phyloP scores from a whole-genome alignment of 495 filamentous ascomycete species.

The Tuber brumale region DNA sequence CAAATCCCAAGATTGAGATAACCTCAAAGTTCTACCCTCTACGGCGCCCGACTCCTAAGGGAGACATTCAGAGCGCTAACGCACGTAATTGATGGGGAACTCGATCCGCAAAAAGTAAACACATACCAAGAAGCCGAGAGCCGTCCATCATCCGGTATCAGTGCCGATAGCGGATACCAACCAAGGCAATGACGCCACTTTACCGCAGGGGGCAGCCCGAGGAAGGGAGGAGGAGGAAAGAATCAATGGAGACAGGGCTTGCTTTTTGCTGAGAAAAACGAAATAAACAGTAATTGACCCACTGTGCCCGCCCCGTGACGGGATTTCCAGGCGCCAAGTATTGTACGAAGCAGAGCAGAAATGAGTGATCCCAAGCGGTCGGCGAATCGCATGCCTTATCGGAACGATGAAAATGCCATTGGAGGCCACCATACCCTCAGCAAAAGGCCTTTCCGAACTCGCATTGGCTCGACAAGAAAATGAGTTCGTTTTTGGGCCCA shows the following conservation, averaged over 20 bases:
- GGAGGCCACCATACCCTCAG: neutral
- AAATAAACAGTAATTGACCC: neutral
- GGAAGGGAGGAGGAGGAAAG: neutral
- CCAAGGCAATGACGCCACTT: neutral
- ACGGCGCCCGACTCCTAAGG: neutral
- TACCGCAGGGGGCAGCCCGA: neutral
- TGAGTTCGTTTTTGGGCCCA: neutral
- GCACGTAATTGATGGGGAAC: slow-evolving; percentile 1
- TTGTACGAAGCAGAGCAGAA: neutral
- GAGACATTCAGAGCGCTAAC: neutral
- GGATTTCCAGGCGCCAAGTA: neutral
- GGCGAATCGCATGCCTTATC: neutral
- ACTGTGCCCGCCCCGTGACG: neutral
- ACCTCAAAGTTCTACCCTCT: neutral
- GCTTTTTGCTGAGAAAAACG: neutral
- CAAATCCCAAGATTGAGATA: neutral
- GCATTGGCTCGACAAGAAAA: neutral
- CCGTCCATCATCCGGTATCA: neutral
- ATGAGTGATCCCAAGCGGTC: neutral
- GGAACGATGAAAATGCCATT: neutral
- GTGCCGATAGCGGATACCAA: neutral
- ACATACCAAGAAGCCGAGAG: neutral
- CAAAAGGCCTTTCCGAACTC: neutral
- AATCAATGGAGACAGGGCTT: neutral
- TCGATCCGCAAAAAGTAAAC: slow-evolving; percentile 2